Conservation (phyloP, 169 alveolate genomes). For the Amoebophrya sp. region DNA sequence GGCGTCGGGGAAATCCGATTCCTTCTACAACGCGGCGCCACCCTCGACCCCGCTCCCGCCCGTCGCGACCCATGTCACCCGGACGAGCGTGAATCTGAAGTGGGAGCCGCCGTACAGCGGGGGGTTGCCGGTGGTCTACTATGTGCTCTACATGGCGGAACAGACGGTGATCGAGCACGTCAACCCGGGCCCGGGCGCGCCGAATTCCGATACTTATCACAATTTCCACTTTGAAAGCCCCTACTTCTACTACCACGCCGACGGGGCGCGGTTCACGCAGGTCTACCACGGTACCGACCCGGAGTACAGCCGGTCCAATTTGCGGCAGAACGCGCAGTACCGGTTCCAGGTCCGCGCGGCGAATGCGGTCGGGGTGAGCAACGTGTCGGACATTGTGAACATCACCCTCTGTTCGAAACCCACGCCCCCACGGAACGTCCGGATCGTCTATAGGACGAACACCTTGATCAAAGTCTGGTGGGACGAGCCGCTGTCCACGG, state of each 20-base stretch:
- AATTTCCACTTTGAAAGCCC: background rate
- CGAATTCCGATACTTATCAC: background rate
- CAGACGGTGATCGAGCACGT: background rate
- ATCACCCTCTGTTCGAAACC: background rate
- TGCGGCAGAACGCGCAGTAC: conserved; percentile 17
- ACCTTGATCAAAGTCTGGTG: conserved; percentile 1
- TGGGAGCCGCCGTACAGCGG: conserved; percentile 5
- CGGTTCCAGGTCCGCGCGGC: background rate
- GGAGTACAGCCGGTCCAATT: background rate
- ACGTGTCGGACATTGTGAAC: conserved; percentile 2
- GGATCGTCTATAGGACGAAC: background rate
- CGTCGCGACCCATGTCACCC: background rate
- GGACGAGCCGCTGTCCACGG: background rate
- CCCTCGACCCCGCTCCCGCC: background rate
- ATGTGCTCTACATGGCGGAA: background rate
- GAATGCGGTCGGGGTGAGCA: background rate
- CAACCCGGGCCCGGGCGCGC: background rate
- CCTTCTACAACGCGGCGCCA: conserved; percentile 4
- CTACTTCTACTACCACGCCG: conserved; percentile 19
- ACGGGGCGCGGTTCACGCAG: background rate
- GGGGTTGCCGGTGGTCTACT: background rate
- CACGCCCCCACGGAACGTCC: background rate
- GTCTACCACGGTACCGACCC: conserved; percentile 16
- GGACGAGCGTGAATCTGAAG: conserved; percentile 19
- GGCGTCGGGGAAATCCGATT: background rate